Evolutionary conservation across 148 eudicot genomes (phyloP), one percentile per base, ranked within the genome.

Genomic region (Rhododendron griersonianum): DNA sequence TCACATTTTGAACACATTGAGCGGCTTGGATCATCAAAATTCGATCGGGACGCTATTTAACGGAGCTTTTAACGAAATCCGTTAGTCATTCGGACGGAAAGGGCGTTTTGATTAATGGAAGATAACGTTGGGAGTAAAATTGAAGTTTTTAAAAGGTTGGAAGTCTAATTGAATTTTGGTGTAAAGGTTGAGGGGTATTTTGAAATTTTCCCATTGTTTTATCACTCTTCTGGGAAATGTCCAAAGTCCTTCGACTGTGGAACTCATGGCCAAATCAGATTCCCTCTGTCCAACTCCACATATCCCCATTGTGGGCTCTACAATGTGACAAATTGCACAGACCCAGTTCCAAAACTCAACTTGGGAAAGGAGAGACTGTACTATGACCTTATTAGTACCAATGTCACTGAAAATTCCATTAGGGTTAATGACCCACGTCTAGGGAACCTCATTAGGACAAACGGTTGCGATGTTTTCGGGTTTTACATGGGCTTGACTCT

Each of bases 191-290:
- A n/a, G n/a, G n/a, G n/a, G n/a, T n/a, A n/a, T n/a, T n/a, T n/a
- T n/a, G n/a, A n/a, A n/a, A n/a, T n/a, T n/a, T n/a, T n/a, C n/a
- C n/a, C n/a, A n/a, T 5, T 87, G 10, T 63, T 73, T 48, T 74
- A 41, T 55, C 83, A 81, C 35, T 87, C 75, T n/a, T 30, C 19
- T 79, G 39, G 82, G 11, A 25, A 25, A 2, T 91, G 93, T 18
- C 93, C 93, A 53, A 18, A 82, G 2, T 77, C 88, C 47, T 90
- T 92, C 76, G 13, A 59, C 23, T 92, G 94, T 50, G 86, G 86
- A 44, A 16, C 39, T 7, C 71, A 87, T 3, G 85, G 88, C 2
- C 10, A 11, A 3, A 33, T 89, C 37, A 63, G 74, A 2, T 91
- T 80, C 86, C 94, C 94, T 55, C 88, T 92, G 41, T 84, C 88